phyloP scores from a whole-genome alignment of 2,329 filamentous ascomycete genomes.

The Alternaria postmessia region DNA sequence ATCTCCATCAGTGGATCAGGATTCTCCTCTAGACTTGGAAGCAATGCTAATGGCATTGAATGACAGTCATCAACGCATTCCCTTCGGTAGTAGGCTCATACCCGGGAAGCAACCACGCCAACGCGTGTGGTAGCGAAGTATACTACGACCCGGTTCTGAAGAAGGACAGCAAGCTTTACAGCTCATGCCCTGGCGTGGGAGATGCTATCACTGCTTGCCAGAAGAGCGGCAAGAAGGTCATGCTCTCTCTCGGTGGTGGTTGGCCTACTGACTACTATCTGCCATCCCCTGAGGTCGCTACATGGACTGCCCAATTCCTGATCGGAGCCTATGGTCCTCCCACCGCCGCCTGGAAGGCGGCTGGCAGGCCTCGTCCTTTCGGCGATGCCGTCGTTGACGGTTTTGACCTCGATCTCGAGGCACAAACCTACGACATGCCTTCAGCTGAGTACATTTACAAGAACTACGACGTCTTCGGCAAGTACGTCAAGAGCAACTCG shows the following conservation, averaged over 20 bases:
- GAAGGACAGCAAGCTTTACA: constrained; percentile 2
- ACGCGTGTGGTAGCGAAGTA: constrained; percentile 53
- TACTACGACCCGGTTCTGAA: constrained; percentile 44
- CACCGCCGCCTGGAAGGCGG: constrained; percentile 39
- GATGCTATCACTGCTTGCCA: constrained; percentile 44
- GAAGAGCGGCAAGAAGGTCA: constrained; percentile 46
- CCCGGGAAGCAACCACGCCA: constrained; percentile 65
- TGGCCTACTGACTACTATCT: constrained; percentile 55
- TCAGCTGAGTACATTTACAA: constrained; percentile 37
- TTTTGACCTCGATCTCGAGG: constrained; percentile 61
- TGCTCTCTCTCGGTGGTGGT: constrained; percentile 59
- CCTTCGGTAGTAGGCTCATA: constrained; percentile 58
- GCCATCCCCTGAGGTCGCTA: constrained; percentile 49
- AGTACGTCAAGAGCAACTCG: constrained; percentile 53
- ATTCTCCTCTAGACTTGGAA: background rate
- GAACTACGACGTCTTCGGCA: constrained; percentile 60
- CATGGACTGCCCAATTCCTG: constrained; percentile 60
- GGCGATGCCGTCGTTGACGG: constrained; percentile 58
- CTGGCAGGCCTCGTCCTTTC: constrained; percentile 56
- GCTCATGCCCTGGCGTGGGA: constrained; percentile 43
- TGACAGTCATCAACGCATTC: constrained; percentile 59
- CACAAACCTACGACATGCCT: constrained; percentile 27
- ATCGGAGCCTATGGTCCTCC: constrained; percentile 60
- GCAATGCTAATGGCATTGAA: background rate
- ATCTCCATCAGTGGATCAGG: background rate